Percentiles rank a stretch among this genome's conserved stretches.
These are phyloP conservation scores for Leccinum uliginosum DNA, from an alignment of 768 basidiomycete species.

Conservation along the genomic window DNA sequence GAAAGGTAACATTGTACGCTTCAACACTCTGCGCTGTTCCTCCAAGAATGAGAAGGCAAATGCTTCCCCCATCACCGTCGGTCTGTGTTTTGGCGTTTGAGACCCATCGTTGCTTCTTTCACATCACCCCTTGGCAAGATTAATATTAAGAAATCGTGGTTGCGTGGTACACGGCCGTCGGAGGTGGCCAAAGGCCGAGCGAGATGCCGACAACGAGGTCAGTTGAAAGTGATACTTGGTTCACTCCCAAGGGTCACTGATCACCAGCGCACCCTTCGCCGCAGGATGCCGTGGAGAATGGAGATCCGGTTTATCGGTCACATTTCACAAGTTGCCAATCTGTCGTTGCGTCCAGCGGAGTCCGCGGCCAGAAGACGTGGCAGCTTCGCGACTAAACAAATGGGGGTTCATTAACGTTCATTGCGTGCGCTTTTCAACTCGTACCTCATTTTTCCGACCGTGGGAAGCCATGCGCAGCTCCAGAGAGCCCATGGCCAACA, in stretches of 20 bases:
- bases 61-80: constrained; percentile 5
- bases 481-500: not conserved
- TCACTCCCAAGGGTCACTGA: not conserved
- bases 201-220: constrained; percentile 15
- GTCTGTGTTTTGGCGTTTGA: constrained; percentile 7
- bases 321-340: not conserved
- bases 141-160: constrained; percentile 22
- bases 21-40: not conserved
- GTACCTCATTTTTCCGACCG: not conserved
- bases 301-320: not conserved
- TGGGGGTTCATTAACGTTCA: not conserved
- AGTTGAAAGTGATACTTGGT: constrained; percentile 5
- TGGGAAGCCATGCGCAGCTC: not conserved
- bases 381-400: not conserved
- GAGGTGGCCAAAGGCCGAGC: constrained; percentile 3
- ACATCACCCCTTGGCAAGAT: too few relatives aligned
- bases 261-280: not conserved
- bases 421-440: constrained; percentile 3
- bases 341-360: not conserved
- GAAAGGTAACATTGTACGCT: not conserved
- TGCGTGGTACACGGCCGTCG: constrained; percentile 2
- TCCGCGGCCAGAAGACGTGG: constrained; percentile 7
- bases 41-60: constrained; percentile 9
- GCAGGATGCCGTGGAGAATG: not conserved
- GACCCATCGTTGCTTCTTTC: constrained; percentile 10